These are phyloP conservation scores for Phlebiopsis gigantea DNA, from an alignment of 768 basidiomycete genomes.

Conservation along the genomic window DNA sequence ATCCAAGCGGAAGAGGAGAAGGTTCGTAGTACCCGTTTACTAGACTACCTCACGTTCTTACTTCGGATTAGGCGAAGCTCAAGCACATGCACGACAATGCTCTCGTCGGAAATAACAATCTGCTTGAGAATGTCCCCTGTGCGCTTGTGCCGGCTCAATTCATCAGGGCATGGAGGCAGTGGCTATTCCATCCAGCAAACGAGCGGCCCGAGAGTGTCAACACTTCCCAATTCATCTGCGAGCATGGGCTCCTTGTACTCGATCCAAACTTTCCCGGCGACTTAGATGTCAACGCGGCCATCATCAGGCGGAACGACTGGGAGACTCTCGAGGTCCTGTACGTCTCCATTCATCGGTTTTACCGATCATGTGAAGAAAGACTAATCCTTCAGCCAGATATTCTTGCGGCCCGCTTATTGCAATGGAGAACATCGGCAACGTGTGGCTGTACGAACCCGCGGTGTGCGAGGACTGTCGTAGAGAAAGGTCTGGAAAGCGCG, in stretches of 20 bases:
- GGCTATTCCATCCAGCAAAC: conserved; percentile 56
- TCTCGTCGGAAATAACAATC: conserved; percentile 38
- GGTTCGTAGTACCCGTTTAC: conserved; percentile 32
- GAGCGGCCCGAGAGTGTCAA: conserved; percentile 59
- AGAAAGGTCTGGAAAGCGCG: conserved; percentile 44
- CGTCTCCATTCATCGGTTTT: conserved; percentile 21
- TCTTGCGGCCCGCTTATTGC: conserved; percentile 48
- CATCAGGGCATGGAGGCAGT: conserved; percentile 61
- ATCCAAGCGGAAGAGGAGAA: conserved; percentile 76
- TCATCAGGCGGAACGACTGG: conserved; percentile 66
- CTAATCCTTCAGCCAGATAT: conserved; percentile 39
- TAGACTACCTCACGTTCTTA: neutral
- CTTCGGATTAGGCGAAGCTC: conserved; percentile 47
- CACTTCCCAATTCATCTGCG: conserved; percentile 60
- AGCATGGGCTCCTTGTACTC: conserved; percentile 55
- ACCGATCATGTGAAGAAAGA: neutral
- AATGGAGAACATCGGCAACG: conserved; percentile 31
- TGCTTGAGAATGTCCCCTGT: conserved; percentile 45
- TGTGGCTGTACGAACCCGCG: conserved; percentile 42
- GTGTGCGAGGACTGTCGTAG: conserved; percentile 60
- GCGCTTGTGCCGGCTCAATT: conserved; percentile 61
- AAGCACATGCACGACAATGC: conserved; percentile 57
- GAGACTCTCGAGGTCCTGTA: conserved; percentile 52
- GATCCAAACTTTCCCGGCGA: conserved; percentile 63
- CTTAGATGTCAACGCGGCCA: conserved; percentile 46